Evolutionary conservation across 164 flowering plant species (phyloP), one percentile per base, ranked within the genome.

Genomic region (Berberis vulgaris): DNA sequence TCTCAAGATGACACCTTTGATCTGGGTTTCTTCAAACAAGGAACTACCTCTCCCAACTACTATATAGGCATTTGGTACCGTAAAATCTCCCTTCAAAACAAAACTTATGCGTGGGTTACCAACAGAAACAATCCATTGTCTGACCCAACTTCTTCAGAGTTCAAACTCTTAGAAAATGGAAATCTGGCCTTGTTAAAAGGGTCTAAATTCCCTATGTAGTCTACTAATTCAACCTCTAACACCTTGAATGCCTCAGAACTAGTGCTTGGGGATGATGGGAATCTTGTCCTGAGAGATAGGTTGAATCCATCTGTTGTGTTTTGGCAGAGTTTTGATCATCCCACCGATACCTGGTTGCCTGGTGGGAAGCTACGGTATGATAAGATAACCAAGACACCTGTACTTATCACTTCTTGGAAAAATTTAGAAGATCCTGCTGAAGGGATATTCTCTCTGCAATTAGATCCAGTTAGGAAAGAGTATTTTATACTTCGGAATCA

Each of bases 291-390:
- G 54, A 69, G 70, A 50, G 49, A 46, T 44, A 7, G 58, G 49
- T 59, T 72, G 47, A 73, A 68, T 66, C 60, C 77, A 8, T 67
- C 73, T 11, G 43, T 2, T 2, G 47, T 64, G 1, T 60, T 86
- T 5, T 91, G 97, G 97, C 80, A 86, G 67, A 88, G 94, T 45
- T 83, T 85, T 62, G 88, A 87, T 73, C 46, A 59, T 11, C 69
- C 63, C 4, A 59, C 69, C 8, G 60, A 66, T 66, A 59, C 61
- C 13, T 66, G 62, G 91, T 66, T 89, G 53, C 87, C 96, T 26
- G 87, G 89, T 13, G 75, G 65, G 1, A 81, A 74, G 66, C 9
- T 88, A 61, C 64, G 77, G 12, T 59, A 64, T n/a, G 60, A 83
- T 39, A 83, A 81, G 45, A 45, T 2, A 2, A 83, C 80, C 41